Conservation (phyloP, 1,284 basidiomycete genomes). For the Trametes hirsuta region DNA sequence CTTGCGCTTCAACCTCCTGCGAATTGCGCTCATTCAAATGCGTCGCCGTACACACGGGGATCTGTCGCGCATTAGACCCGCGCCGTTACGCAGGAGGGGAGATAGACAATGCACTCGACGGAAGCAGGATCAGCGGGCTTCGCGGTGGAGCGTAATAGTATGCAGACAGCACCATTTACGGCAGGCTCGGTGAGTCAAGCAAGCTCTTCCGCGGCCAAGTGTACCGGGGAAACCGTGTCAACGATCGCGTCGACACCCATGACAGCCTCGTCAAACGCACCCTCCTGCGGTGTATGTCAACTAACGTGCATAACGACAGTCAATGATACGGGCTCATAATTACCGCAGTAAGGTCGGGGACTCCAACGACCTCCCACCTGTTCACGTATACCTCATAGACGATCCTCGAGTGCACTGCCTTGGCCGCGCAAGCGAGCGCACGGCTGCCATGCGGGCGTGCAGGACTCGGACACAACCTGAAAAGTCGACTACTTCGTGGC, state of each 20-base stretch:
- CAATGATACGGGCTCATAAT: slow-evolving; percentile 38
- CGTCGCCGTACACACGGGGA: slow-evolving; percentile 40
- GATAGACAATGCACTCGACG: slow-evolving; percentile 65
- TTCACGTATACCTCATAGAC: slow-evolving; percentile 49
- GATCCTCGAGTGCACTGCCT: slow-evolving; percentile 51
- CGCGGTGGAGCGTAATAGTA: slow-evolving; percentile 26
- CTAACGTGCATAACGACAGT: slow-evolving; percentile 58
- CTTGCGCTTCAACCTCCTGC: slow-evolving; percentile 53
- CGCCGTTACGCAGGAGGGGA: slow-evolving; percentile 58
- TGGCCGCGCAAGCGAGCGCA: slow-evolving; percentile 46
- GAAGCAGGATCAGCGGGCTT: slow-evolving; percentile 42
- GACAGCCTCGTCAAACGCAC: slow-evolving; percentile 46
- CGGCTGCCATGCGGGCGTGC: slow-evolving; percentile 35
- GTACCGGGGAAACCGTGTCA: slow-evolving; percentile 49
- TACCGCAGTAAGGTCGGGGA: slow-evolving; percentile 57
- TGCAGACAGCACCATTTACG: slow-evolving; percentile 29
- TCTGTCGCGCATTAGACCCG: slow-evolving; percentile 30
- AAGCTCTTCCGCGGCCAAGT: slow-evolving; percentile 39
- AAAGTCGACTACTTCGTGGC: too few relatives aligned
- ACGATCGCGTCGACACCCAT: slow-evolving; percentile 45
- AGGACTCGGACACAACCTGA: too few relatives aligned
- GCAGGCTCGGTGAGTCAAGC: slow-evolving; percentile 38
- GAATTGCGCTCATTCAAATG: slow-evolving; percentile 70
- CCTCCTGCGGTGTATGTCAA: slow-evolving; percentile 33
- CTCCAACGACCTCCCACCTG: slow-evolving; percentile 51